A percentile compares a stretch with the other conserved stretches of the same genome.
Evolutionary conservation across 129 eudicot genomes (phyloP).

Genomic region (Scalesia atractyloides): DNA sequence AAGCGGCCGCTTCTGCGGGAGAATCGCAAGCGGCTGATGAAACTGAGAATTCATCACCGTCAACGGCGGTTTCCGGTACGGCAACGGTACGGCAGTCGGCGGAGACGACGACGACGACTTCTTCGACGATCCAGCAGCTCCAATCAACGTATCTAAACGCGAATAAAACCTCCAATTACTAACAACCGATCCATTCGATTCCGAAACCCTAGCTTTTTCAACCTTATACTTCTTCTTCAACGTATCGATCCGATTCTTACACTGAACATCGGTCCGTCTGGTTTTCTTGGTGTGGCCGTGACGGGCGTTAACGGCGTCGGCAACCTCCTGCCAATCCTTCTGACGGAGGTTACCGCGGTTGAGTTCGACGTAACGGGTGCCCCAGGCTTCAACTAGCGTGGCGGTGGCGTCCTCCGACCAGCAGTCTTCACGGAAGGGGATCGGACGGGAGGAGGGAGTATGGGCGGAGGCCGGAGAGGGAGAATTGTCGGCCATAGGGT

Average conservation of each 20-base stretch:
- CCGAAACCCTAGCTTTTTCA: conserved; percentile 83
- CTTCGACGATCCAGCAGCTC: conserved; percentile 44
- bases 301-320: conserved; percentile 71
- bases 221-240: conserved; percentile 88
- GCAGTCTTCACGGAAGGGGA: conserved; percentile 85
- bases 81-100: conserved; percentile 38
- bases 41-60: conserved; percentile 24
- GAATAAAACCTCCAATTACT: conserved; percentile 71
- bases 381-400: conserved; percentile 92
- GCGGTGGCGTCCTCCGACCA: conserved; percentile 95
- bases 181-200: conserved; percentile 39
- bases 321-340: conserved; percentile 98
- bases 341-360: conserved; percentile 97
- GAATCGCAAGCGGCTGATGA: conserved; percentile 39
- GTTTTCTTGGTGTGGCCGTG: conserved; percentile 91
- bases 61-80: conserved; percentile 36
- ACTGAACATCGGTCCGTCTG: conserved; percentile 85
- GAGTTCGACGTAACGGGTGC: conserved; percentile 78
- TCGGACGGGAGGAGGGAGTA: conserved; percentile 44
- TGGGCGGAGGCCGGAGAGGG: conserved; percentile 32
- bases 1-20: conserved; percentile 49
- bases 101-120: conserved; percentile 39
- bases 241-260: conserved; percentile 95
- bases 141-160: conserved; percentile 63
- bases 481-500: conserved; percentile 47